Evolutionary conservation across 371 early-diverging fungal species (phyloP), one percentile per base, ranked within the genome.

Genomic region (Nematocida sp.): DNA sequence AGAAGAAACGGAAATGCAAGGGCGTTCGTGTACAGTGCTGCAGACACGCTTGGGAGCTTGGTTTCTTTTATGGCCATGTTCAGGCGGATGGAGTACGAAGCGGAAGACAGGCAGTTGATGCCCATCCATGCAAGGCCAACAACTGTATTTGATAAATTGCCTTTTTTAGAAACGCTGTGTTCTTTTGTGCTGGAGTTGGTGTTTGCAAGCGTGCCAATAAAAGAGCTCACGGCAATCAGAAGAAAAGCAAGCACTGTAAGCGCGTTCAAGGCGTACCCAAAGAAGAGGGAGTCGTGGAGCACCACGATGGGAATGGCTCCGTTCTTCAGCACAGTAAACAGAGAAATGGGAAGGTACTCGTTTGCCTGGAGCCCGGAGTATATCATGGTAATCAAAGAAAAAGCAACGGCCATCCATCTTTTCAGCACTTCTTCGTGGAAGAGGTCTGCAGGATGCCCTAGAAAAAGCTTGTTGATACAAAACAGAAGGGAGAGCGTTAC

Each of bases 311-410:
- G 92, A 65, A 98, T 95, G 31, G 94, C 92, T 74, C 93, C 77
- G 85, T 98, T 98, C 84, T 98, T 98, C 83, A 95, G 93, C 52
- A 98, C 88, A 31, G 96, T 96, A 79, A 93, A 96, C 7, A 96
- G 82, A 8, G 95, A 78, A 40, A 84, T 77, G 36, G 89, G 87
- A 43, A 98, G 85, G 81, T 88, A 91, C 77, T 92, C 90, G 7
- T 96, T 81, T 83, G 89, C 86, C 88, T 94, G 85, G 86, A 91
- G 84, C 41, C 96, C 96, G 2, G 94, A 92, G 83, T 93, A 95
- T 62, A 98, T 90, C 96, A 98, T 98, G 51, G 87, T 86, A 2
- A 89, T 89, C 38, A 95, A 86, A 48, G 89, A 86, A 19, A 89
- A 63, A 1, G 93, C 88, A 51, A 94, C 89, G 1, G 89, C 87